Conservation (phyloP, 2,329 filamentous ascomycete genomes). For the Metarhizium album region DNA sequence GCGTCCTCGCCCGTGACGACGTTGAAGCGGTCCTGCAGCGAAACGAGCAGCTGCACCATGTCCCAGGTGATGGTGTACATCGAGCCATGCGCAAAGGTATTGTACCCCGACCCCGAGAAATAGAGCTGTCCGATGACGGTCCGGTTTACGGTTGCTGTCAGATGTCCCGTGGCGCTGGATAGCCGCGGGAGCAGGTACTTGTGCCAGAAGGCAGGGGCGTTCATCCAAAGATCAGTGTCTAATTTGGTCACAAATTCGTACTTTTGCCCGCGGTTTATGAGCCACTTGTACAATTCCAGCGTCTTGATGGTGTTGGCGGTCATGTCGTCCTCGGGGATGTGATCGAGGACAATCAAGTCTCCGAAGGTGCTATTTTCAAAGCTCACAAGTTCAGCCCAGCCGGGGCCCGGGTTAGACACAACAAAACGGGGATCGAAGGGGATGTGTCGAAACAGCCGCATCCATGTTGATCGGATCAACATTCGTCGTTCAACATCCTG, state of each 20-base stretch:
- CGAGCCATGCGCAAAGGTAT: conserved; percentile 20
- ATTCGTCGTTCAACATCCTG: conserved; percentile 17
- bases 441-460: conserved; percentile 18
- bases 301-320: conserved; percentile 24
- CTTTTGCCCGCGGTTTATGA: conserved; percentile 10
- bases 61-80: conserved; percentile 25
- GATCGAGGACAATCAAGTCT: conserved; percentile 23
- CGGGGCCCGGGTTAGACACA: conserved; percentile 18
- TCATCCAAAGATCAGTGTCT: conserved; percentile 22
- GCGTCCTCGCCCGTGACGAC: conserved; percentile 21
- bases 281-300: conserved; percentile 22
- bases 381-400: conserved; percentile 16
- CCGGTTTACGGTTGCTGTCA: conserved; percentile 10
- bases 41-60: conserved; percentile 17
- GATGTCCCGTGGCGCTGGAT: conserved; percentile 7
- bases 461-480: conserved; percentile 22
- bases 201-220: conserved; percentile 21
- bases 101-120: conserved; percentile 14
- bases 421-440: conserved; percentile 21
- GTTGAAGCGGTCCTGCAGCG: conserved; percentile 15
- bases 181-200: conserved; percentile 16
- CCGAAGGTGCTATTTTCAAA: conserved; percentile 22
- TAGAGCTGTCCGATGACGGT: conserved; percentile 21
- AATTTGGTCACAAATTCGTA: conserved; percentile 24
- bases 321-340: conserved; percentile 19